phyloP scores from a whole-genome alignment of 371 early-diverging fungal genomes.

The Rhizomucor miehei region DNA sequence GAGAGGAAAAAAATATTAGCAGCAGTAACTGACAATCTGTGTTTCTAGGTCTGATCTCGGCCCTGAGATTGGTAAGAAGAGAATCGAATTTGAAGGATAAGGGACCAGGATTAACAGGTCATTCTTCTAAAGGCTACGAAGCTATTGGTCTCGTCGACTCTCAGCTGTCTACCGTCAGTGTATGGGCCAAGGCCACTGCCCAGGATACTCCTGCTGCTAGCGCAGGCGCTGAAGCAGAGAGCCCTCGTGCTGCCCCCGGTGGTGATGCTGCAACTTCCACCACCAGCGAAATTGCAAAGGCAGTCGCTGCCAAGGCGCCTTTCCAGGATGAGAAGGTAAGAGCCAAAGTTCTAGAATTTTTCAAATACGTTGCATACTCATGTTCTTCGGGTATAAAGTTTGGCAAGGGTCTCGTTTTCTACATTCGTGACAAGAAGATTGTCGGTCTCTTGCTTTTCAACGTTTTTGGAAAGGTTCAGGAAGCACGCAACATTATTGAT shows the following conservation, averaged over 20 bases:
- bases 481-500: conserved; percentile 68
- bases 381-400: conserved; percentile 35
- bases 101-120: no score
- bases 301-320: conserved; percentile 22
- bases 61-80: conserved; percentile 47
- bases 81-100: no score
- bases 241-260: conserved; percentile 27
- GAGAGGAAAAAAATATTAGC: background rate
- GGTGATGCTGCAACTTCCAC: conserved; percentile 24
- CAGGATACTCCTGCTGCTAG: conserved; percentile 47
- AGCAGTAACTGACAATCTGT: background rate
- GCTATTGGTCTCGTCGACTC: conserved; percentile 72
- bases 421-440: conserved; percentile 61
- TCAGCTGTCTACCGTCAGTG: conserved; percentile 64
- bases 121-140: conserved; percentile 51
- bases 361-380: conserved; percentile 5
- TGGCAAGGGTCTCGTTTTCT: conserved; percentile 73
- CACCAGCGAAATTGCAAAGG: conserved; percentile 27
- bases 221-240: conserved; percentile 33
- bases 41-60: conserved; percentile 60
- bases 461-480: conserved; percentile 65
- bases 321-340: conserved; percentile 36
- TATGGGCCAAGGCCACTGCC: conserved; percentile 68
- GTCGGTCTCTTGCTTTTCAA: conserved; percentile 72
- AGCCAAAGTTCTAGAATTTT: background rate